A percentile compares a stretch with the other conserved stretches of the same genome.
Evolutionary conservation across 257 asterid genomes (phyloP).

Genomic region (Solanum arcanum): DNA sequence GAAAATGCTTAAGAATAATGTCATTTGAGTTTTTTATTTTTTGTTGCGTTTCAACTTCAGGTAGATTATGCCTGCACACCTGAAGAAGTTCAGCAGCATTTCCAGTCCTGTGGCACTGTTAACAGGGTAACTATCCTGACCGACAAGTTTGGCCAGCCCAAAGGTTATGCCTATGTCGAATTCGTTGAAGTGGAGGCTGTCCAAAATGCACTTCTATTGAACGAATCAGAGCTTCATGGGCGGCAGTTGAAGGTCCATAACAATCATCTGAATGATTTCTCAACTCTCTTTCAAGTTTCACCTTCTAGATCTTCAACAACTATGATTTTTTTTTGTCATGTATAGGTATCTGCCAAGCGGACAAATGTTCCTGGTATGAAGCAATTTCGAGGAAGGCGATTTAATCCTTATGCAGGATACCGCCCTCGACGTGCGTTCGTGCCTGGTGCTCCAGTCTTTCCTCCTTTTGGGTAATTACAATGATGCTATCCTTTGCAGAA

Average conservation of each 20-base stretch:
- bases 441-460: conserved; percentile 20
- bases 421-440: conserved; percentile 22
- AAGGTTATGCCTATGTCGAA: conserved; percentile 48
- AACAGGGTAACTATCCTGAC: conserved; percentile 43
- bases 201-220: conserved; percentile 29
- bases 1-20: not conserved
- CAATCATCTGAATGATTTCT: not conserved
- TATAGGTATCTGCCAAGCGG: conserved; percentile 45
- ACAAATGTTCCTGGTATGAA: conserved; percentile 58
- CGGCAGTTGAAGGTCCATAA: conserved; percentile 38
- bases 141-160: conserved; percentile 38
- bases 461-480: conserved; percentile 35
- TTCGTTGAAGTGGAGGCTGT: conserved; percentile 37
- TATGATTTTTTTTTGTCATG: not conserved
- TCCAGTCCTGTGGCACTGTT: conserved; percentile 40
- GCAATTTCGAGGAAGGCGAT: conserved; percentile 38
- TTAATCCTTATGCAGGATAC: conserved; percentile 25
- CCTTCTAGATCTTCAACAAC: not conserved
- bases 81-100: conserved; percentile 51
- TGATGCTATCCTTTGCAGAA: not conserved
- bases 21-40: not conserved
- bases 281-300: not conserved
- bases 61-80: conserved; percentile 45
- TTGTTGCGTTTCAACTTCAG: conserved; percentile 10
- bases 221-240: conserved; percentile 41